Evolutionary conservation across 2,329 filamentous ascomycete species (phyloP), one percentile per base, ranked within the genome.

Genomic region (Alternaria brassicae): DNA sequence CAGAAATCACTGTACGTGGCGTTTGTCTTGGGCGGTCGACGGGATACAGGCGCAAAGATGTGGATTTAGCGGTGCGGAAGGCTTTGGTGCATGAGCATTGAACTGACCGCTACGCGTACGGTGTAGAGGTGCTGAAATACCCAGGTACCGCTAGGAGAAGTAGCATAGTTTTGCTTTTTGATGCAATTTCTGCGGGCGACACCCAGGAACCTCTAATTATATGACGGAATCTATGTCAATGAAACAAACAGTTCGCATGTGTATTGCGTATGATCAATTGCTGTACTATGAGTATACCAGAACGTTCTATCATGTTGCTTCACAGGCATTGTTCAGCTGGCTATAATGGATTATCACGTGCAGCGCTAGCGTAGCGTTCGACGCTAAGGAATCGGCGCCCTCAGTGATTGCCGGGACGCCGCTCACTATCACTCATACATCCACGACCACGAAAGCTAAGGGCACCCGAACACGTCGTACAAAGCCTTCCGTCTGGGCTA

Each of bases 11-110:
- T 54, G 74, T 72, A 32, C 69, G 74, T 28, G 74, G 66, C 17
- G 73, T 81, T 23, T 83, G 81, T 61, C 71, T 82, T 9, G 80
- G 80, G n/a, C 73, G 79, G 30, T 68, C 77, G 8, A 79, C 81
- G 4, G 81, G 81, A 1, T 82, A 80, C 58, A 74, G 79, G 58
- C 72, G 76, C 45, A 75, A 75, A 42, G 78, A 81, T 65, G 74
- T 82, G 13, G 80, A 82, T 67, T 54, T 66, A 39, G 80, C 80
- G 15, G 70, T 83, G 48, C 63, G 68, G 34, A 62, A 71, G 44
- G 66, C 77, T 27, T 63, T 80, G 53, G 70, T 80, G 39, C 54
- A 68, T 21, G 62, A 63, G 3, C 27, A 5, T n/a, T 39, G 17
- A 57, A 19, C 44, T 34, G 27, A 47, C 25, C 36, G 32, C n/a